phyloP scores from a whole-genome alignment of 2,329 filamentous ascomycete genomes.

The Xylariaceae sp. region DNA sequence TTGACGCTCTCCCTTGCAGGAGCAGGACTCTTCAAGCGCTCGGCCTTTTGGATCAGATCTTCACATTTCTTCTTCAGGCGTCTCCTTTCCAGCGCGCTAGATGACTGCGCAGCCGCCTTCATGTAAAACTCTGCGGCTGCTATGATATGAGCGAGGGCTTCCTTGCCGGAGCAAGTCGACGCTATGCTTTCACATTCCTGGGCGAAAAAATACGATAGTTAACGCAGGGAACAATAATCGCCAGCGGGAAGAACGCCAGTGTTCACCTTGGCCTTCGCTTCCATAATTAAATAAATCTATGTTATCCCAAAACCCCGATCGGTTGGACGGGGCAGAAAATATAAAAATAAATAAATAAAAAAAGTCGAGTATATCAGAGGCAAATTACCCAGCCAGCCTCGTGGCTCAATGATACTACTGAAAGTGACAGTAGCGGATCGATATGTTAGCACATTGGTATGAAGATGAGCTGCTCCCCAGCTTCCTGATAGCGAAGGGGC shows the following conservation, averaged over 20 bases:
- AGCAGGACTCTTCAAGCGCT: constrained; percentile 59
- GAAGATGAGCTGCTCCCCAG: constrained; percentile 2
- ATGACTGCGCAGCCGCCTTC: constrained; percentile 61
- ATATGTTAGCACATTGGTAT: constrained; percentile 6
- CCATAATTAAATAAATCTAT: constrained; percentile 28
- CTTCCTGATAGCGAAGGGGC: no score
- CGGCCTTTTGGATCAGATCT: constrained; percentile 64
- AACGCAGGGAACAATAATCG: constrained; percentile 8
- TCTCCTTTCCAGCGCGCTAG: constrained; percentile 56
- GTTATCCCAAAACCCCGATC: not conserved
- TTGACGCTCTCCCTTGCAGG: constrained; percentile 18
- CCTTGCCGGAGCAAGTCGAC: constrained; percentile 47
- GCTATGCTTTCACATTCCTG: constrained; percentile 47
- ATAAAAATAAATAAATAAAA: no score
- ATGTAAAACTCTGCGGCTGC: constrained; percentile 76
- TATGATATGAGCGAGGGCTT: constrained; percentile 71
- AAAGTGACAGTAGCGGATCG: constrained; percentile 4
- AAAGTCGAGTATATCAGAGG: no score
- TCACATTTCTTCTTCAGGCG: constrained; percentile 65
- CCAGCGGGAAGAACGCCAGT: not conserved
- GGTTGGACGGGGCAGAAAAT: not conserved
- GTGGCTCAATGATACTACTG: constrained; percentile 4
- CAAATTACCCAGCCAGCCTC: constrained; percentile 6
- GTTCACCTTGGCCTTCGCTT: constrained; percentile 42
- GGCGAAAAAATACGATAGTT: not conserved